Percentiles rank a stretch among this genome's conserved stretches.
Conservation (phyloP, 2,329 filamentous ascomycete genomes). For the Stagonosporopsis chrysanthemi region DNA sequence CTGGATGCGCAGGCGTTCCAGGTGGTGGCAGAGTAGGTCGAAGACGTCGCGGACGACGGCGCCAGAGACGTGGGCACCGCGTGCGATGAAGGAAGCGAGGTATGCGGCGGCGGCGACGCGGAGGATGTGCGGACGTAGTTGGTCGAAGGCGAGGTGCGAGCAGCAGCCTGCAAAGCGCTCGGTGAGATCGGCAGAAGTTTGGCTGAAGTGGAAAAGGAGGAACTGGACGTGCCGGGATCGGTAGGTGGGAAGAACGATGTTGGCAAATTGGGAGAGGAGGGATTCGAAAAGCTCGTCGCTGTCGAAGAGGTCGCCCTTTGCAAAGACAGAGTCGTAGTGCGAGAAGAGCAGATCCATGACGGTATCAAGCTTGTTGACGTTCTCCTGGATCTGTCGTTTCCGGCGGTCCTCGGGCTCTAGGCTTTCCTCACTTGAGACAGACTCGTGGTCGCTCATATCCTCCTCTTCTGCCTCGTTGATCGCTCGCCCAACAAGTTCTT, state of each 20-base stretch:
- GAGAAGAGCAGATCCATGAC: constrained; percentile 88
- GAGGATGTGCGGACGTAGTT: constrained; percentile 68
- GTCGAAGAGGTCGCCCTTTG: constrained; percentile 68
- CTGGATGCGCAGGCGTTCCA: constrained; percentile 75
- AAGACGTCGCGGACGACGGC: constrained; percentile 84
- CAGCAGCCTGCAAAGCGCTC: constrained; percentile 84
- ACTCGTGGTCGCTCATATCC: constrained; percentile 72
- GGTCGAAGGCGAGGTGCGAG: constrained; percentile 74
- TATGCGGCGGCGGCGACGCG: constrained; percentile 90
- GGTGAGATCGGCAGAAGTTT: constrained; percentile 78
- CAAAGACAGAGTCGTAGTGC: constrained; percentile 78
- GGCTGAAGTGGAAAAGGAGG: constrained; percentile 92
- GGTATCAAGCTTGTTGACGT: constrained; percentile 88
- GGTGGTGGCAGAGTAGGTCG: constrained; percentile 75
- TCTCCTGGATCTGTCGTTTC: constrained; percentile 77
- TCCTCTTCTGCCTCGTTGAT: constrained; percentile 54
- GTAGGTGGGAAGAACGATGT: constrained; percentile 87
- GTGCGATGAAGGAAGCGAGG: constrained; percentile 90
- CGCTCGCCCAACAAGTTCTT: constrained; percentile 71
- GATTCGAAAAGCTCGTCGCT: constrained; percentile 78
- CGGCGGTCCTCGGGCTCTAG: constrained; percentile 64
- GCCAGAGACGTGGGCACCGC: constrained; percentile 80
- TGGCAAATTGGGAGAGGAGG: constrained; percentile 84
- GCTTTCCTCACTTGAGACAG: constrained; percentile 70
- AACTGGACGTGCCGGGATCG: constrained; percentile 95